A percentile compares a stretch with the other conserved stretches of the same genome.
Evolutionary conservation across 1,284 basidiomycete genomes (phyloP).

Genomic region (Trichosporon sp.): DNA sequence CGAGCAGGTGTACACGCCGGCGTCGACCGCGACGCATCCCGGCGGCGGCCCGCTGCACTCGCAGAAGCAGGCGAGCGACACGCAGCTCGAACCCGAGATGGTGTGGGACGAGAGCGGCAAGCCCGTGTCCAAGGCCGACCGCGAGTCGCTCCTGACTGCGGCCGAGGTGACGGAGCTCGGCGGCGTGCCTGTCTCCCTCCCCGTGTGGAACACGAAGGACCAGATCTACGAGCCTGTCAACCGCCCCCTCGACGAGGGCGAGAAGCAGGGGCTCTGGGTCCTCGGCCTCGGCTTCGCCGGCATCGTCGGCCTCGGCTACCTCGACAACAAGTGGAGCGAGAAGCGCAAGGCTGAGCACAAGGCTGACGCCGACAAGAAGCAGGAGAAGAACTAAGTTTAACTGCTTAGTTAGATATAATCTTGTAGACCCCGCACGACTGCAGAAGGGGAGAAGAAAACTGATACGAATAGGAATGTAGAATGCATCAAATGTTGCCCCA

Average conservation of each 20-base stretch:
- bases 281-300: slow-evolving; percentile 63
- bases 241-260: slow-evolving; percentile 62
- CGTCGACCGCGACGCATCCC: slow-evolving; percentile 66
- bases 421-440: background rate
- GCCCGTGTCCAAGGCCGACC: slow-evolving; percentile 4
- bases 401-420: background rate
- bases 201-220: slow-evolving; percentile 18
- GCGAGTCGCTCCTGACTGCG: background rate
- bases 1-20: slow-evolving; percentile 67
- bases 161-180: slow-evolving; percentile 22
- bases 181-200: slow-evolving; percentile 21
- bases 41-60: slow-evolving; percentile 67
- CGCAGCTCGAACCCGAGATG: slow-evolving; percentile 21
- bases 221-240: slow-evolving; percentile 49
- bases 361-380: slow-evolving; percentile 19
- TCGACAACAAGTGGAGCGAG: background rate
- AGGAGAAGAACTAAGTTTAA: background rate
- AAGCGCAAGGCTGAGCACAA: slow-evolving; percentile 13
- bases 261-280: slow-evolving; percentile 62
- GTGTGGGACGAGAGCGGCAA: slow-evolving; percentile 16
- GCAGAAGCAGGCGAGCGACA: slow-evolving; percentile 15
- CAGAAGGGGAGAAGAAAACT: background rate
- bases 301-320: slow-evolving; percentile 61
- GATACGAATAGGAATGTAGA: slow-evolving; percentile 3
- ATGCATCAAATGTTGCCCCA: background rate